Evolutionary conservation across 148 eudicot species (phyloP).

Genomic region (Heliosperma pusillum): DNA sequence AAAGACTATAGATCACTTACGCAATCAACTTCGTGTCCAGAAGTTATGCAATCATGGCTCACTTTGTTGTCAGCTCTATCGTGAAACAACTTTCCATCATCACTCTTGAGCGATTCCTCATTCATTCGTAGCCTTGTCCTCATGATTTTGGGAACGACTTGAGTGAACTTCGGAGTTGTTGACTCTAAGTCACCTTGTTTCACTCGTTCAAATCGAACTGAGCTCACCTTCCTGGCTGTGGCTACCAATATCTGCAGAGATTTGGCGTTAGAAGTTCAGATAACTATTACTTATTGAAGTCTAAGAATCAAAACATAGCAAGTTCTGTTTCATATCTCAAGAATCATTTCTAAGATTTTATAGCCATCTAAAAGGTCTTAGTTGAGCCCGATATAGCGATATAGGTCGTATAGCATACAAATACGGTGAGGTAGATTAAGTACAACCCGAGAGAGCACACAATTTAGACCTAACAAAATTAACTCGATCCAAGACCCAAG

Average conservation of each 20-base stretch:
- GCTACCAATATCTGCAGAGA: conserved; percentile 67
- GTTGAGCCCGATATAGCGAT: too few relatives aligned
- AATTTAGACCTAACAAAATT: too few relatives aligned
- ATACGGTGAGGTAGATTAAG: too few relatives aligned
- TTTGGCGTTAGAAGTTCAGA: not conserved
- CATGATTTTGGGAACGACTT: conserved; percentile 54
- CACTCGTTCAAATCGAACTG: conserved; percentile 53
- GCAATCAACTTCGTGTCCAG: not conserved
- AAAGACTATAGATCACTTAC: not conserved
- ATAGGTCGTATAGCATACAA: too few relatives aligned
- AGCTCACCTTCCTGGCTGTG: conserved; percentile 64
- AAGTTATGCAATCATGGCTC: not conserved
- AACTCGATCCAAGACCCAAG: too few relatives aligned
- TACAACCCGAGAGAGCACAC: too few relatives aligned
- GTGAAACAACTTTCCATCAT: conserved; percentile 23
- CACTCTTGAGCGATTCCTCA: conserved; percentile 36
- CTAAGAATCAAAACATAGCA: too few relatives aligned
- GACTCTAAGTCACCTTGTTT: conserved; percentile 31
- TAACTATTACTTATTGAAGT: too few relatives aligned
- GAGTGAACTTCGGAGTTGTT: conserved; percentile 42
- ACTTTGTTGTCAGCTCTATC: not conserved
- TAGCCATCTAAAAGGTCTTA: too few relatives aligned
- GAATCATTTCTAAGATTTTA: too few relatives aligned
- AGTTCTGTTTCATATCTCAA: too few relatives aligned
- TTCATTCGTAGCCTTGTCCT: conserved; percentile 21